Conservation (phyloP, 108 stramenopile genomes). For the Cyclotella baltica region DNA sequence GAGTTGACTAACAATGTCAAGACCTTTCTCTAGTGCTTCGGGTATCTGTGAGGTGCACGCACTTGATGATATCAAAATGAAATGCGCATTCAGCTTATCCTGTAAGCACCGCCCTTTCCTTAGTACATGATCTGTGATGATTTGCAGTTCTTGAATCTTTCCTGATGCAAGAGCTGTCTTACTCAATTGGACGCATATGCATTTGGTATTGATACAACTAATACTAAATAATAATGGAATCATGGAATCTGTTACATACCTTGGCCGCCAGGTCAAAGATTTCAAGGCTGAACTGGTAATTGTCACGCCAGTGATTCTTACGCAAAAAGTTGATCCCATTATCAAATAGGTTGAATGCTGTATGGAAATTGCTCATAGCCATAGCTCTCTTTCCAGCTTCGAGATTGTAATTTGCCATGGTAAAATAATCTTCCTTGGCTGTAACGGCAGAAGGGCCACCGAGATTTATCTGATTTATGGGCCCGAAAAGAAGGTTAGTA, state of each 20-base stretch:
- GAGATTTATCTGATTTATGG: conserved; percentile 15
- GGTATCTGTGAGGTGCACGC: background rate
- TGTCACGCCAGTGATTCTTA: conserved; percentile 23
- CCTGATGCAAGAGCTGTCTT: conserved; percentile 5
- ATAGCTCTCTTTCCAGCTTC: conserved; percentile 32
- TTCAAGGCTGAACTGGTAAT: conserved; percentile 32
- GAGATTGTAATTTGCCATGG: conserved; percentile 22
- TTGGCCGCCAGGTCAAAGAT: conserved; percentile 22
- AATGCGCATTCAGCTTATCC: conserved; percentile 8
- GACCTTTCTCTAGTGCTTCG: conserved; percentile 14
- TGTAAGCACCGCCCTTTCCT: conserved; percentile 12
- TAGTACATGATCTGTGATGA: conserved; percentile 5
- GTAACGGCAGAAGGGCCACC: conserved; percentile 3
- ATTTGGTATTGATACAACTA: too few relatives aligned
- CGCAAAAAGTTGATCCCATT: conserved; percentile 18
- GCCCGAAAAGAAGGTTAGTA: too few relatives aligned
- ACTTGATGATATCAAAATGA: background rate
- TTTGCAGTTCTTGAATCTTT: background rate
- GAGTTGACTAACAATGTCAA: conserved; percentile 9
- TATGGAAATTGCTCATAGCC: conserved; percentile 17
- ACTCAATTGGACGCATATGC: too few relatives aligned
- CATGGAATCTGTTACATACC: too few relatives aligned
- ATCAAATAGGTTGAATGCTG: conserved; percentile 24
- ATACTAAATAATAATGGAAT: too few relatives aligned
- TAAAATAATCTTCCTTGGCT: background rate